Base-by-base conservation (phyloP, 805 yeast genomes). In the Saccharomycopsis malanga region DNA sequence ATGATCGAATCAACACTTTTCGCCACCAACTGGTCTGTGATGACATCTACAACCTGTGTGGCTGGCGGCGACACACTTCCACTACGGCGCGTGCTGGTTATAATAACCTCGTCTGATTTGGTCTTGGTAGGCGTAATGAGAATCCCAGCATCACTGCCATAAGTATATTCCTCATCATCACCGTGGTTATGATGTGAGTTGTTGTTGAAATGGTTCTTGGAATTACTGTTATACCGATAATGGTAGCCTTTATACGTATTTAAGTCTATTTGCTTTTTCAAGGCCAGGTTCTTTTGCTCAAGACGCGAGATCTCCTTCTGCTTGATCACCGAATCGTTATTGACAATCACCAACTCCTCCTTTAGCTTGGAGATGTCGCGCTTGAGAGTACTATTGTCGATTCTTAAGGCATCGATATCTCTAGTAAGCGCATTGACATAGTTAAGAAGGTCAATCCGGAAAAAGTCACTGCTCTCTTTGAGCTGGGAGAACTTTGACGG, bases 401-500 rank as follows among this genome's bases (percentile, higher is more conserved):
- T 25, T 17, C 45, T 23, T 10, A 45, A 25, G 4, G 25, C 42
- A 20, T 42, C 45, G 9, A 48, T 38, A 15, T 52, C 52, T 21
- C 42, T 37, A 15, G 49, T 42, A 21, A 52, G 30, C 22, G 49
- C 42, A 18, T 44, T 38, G 32, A 45, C 44, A 24, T 52, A 48
- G 45, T 52, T 48, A 10, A 52, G 41, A 20, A 52, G 34, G 25
- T 52, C 54, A 18, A 49, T 49, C 14, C 54, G 14, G 39, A 52
- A 44, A 36, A 52, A 52, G 21, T 49, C 49, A 12, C 35, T 34
- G 30, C 43, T 46, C 4, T 43, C 45, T n/a, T 46, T 39, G 17
- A 43, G 25, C 17, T 29, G 36, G 4, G 41, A 21, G 40, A 50
- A 50, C 48, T 50, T 46, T 6, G 18, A 10, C 12, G 52, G 53